Percentiles rank a stretch among this genome's conserved stretches.
These are phyloP conservation scores for Lepidium campestre DNA, from an alignment of 441 rosid genomes.

Conservation along the genomic window DNA sequence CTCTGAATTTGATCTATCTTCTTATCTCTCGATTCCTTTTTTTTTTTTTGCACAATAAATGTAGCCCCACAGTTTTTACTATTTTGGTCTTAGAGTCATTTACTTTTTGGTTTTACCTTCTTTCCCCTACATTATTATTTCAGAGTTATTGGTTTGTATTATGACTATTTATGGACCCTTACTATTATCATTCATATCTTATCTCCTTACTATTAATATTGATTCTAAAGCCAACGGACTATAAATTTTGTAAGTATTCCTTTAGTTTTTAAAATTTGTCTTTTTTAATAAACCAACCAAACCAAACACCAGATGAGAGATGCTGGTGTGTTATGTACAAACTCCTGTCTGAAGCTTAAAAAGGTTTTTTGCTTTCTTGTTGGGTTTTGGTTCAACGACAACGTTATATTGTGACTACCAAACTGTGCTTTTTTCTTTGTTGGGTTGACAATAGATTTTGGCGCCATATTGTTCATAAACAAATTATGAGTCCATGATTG, in stretches of 20 bases:
- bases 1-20: neutral
- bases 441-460: neutral
- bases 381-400: neutral
- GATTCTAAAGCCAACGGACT: too few species aligned
- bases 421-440: neutral
- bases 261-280: neutral
- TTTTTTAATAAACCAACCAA: neutral
- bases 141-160: neutral
- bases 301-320: neutral
- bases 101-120: neutral
- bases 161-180: too few species aligned
- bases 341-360: neutral
- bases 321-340: neutral
- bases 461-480: too few species aligned
- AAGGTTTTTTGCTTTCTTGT: neutral
- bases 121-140: neutral
- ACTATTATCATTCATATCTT: too few species aligned
- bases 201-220: too few species aligned
- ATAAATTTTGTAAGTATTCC: too few species aligned
- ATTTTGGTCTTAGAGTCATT: neutral
- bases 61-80: conserved; percentile 7
- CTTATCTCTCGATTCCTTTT: neutral
- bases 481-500: too few species aligned
- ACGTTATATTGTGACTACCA: neutral
- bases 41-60: neutral